Evolutionary conservation across 805 yeast species (phyloP).

Genomic region (Candida maesae): DNA sequence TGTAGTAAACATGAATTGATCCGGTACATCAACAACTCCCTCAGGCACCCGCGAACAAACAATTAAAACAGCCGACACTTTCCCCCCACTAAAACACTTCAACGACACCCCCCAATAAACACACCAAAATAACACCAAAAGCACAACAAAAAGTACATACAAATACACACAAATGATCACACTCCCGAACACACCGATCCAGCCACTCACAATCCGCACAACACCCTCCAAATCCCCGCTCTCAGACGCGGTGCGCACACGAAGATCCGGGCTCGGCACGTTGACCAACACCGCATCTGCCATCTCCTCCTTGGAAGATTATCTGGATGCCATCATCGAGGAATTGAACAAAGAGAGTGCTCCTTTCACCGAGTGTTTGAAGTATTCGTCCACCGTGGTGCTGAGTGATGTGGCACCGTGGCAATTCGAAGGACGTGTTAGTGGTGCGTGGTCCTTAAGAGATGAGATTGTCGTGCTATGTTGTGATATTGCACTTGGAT

Average conservation of each 20-base stretch:
- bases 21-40: no score
- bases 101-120: no score
- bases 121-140: no score
- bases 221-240: neutral
- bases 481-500: slow-evolving; percentile 12
- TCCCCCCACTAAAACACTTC: no score
- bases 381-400: neutral
- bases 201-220: neutral
- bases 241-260: neutral
- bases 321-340: neutral
- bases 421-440: no score
- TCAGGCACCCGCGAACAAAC: no score
- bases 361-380: neutral
- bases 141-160: no score
- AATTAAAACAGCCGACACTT: no score
- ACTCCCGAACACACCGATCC: neutral
- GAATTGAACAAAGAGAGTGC: neutral
- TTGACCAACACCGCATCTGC: neutral
- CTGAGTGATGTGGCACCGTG: neutral
- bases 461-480: slow-evolving; percentile 20
- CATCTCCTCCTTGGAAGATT: neutral
- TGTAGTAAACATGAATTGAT: no score
- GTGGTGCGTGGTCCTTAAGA: slow-evolving; percentile 17
- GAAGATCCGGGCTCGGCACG: neutral
- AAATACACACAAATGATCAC: neutral